These are phyloP conservation scores for Puccinia horiana DNA, from an alignment of 1,284 basidiomycete genomes.

Conservation along the genomic window DNA sequence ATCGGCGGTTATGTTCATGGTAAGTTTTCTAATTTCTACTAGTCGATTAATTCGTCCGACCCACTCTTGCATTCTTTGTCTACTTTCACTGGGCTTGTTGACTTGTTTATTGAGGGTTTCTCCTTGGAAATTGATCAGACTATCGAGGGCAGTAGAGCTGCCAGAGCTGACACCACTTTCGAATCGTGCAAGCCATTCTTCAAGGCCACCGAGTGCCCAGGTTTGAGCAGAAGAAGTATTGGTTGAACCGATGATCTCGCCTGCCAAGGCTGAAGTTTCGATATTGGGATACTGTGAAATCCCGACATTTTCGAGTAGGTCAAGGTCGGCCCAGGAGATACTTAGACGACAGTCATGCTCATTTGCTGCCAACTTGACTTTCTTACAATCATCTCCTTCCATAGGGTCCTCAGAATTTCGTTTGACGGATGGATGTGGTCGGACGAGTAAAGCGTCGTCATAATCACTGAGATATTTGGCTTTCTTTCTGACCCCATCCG, in stretches of 20 bases:
- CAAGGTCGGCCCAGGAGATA: conserved; percentile 30
- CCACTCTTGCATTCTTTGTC: conserved; percentile 33
- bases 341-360: conserved; percentile 22
- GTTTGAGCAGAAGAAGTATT: neutral
- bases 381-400: conserved; percentile 11
- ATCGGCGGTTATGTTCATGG: conserved; percentile 35
- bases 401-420: conserved; percentile 18
- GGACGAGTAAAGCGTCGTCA: conserved; percentile 67
- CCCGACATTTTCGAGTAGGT: conserved; percentile 17
- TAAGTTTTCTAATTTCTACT: conserved; percentile 33
- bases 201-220: conserved; percentile 23
- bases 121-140: neutral
- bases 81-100: neutral
- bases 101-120: conserved; percentile 10
- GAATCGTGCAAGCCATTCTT: conserved; percentile 38
- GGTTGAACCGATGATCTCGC: neutral
- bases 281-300: neutral
- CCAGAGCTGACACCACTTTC: conserved; percentile 25
- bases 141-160: neutral
- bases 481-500: conserved; percentile 93
- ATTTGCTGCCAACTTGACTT: conserved; percentile 9
- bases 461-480: conserved; percentile 94
- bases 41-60: conserved; percentile 23
- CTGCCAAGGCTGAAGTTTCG: neutral
- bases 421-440: conserved; percentile 30